Evolutionary conservation across 139 green algal species (phyloP).

Genomic region (Nannochloris sp.): DNA sequence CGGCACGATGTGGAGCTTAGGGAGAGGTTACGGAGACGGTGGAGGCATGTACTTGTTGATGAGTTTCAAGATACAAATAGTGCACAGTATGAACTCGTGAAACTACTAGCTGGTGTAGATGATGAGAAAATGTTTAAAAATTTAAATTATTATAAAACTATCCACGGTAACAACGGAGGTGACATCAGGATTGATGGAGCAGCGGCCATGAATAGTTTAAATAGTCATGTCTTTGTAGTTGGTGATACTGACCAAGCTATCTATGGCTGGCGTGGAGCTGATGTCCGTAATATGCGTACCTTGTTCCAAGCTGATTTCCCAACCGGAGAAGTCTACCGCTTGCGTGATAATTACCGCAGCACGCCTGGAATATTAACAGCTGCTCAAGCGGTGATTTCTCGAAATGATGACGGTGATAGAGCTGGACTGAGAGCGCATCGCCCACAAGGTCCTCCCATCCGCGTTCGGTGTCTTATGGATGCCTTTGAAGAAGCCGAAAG

Average conservation of each 20-base stretch:
- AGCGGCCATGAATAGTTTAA: background rate
- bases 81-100: constrained; percentile 55
- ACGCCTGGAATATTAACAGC: constrained; percentile 34
- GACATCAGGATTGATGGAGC: background rate
- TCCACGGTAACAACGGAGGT: background rate
- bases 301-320: constrained; percentile 29
- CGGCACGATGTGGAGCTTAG: background rate
- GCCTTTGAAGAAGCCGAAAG: constrained; percentile 3
- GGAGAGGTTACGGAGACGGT: background rate
- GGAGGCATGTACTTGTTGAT: constrained; percentile 47
- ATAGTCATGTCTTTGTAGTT: constrained; percentile 59
- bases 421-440: background rate
- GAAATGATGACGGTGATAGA: constrained; percentile 13
- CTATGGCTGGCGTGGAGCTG: constrained; percentile 61
- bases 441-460: background rate
- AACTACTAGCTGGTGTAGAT: constrained; percentile 20
- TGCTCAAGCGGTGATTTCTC: constrained; percentile 16
- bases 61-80: constrained; percentile 66
- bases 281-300: constrained; percentile 37
- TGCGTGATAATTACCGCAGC: constrained; percentile 44
- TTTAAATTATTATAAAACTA: background rate
- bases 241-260: constrained; percentile 79
- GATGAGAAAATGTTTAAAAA: background rate
- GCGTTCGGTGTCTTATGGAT: background rate
- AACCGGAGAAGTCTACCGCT: background rate